Conservation (phyloP, 2,329 filamentous ascomycete genomes). For the Hypoxylon sp. region DNA sequence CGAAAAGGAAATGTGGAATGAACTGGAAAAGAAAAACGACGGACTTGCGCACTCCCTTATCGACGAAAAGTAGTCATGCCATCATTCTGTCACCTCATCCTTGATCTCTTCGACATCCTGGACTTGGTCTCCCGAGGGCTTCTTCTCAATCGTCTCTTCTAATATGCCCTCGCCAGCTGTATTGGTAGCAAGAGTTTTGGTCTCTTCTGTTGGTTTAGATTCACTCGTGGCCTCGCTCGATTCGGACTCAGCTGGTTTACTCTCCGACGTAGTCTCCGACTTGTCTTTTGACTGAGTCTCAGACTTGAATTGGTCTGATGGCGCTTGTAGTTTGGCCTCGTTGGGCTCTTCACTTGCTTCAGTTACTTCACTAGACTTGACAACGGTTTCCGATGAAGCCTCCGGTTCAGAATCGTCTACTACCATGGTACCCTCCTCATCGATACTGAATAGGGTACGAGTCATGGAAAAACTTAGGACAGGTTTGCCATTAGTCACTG, state of each 20-base stretch:
- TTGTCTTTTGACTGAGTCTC: constrained; percentile 22
- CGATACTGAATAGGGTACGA: constrained; percentile 67
- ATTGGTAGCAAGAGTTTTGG: constrained; percentile 53
- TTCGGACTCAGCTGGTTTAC: constrained; percentile 14
- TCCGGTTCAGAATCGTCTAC: constrained; percentile 52
- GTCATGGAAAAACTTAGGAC: constrained; percentile 64
- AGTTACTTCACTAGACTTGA: constrained; percentile 30
- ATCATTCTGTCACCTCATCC: constrained; percentile 50
- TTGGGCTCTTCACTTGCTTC: constrained; percentile 28
- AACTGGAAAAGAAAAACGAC: constrained; percentile 37
- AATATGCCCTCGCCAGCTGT: constrained; percentile 54
- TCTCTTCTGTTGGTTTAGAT: constrained; percentile 46
- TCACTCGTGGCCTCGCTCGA: constrained; percentile 36
- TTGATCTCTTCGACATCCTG: constrained; percentile 48
- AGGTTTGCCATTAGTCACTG: constrained; percentile 54
- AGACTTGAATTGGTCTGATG: constrained; percentile 18
- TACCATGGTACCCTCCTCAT: constrained; percentile 64
- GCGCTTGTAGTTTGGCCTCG: constrained; percentile 16
- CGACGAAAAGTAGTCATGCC: constrained; percentile 17
- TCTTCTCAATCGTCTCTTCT: constrained; percentile 53
- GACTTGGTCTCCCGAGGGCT: constrained; percentile 51
- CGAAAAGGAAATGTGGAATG: constrained; percentile 39
- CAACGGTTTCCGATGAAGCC: constrained; percentile 22
- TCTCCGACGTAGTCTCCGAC: constrained; percentile 11
- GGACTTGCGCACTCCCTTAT: constrained; percentile 17